Percentiles rank a stretch among this genome's conserved stretches.
These are phyloP conservation scores for Deinandra increscens DNA, from an alignment of 129 eudicot genomes.

Conservation along the genomic window DNA sequence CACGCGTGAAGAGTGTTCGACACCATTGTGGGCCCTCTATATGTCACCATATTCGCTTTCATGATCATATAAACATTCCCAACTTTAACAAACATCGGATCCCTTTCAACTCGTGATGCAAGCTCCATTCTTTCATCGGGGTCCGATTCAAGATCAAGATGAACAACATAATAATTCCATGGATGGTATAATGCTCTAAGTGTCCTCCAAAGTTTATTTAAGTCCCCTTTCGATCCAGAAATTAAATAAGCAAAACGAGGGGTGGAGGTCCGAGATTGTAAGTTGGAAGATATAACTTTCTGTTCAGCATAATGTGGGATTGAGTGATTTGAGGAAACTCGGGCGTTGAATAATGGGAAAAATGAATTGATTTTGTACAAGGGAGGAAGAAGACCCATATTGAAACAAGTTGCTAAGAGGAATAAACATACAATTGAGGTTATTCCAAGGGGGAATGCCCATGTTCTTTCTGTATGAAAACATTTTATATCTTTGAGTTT, in stretches of 20 bases:
- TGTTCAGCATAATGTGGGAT: constrained; percentile 51
- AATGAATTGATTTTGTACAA: constrained; percentile 55
- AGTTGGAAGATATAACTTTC: constrained; percentile 32
- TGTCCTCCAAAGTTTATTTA: constrained; percentile 85
- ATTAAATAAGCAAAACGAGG: constrained; percentile 87
- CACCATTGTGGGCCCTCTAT: constrained; percentile 97
- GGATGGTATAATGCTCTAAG: constrained; percentile 79
- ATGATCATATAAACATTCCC: constrained; percentile 74
- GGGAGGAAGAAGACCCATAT: constrained; percentile 76
- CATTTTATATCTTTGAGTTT: constrained; percentile 42
- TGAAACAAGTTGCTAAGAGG: constrained; percentile 70
- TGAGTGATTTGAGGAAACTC: constrained; percentile 41
- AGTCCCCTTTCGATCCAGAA: constrained; percentile 91
- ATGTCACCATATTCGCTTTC: constrained; percentile 90
- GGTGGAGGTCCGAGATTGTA: constrained; percentile 43
- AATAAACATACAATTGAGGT: constrained; percentile 63
- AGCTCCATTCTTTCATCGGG: constrained; percentile 73
- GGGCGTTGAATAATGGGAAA: constrained; percentile 51
- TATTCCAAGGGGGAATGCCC: constrained; percentile 82
- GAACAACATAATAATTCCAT: constrained; percentile 74
- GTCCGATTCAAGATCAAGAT: constrained; percentile 87
- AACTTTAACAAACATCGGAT: constrained; percentile 54
- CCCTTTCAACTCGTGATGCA: constrained; percentile 61
- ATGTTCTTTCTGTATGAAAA: constrained; percentile 61
- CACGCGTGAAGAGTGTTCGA: constrained; percentile 93